These are phyloP conservation scores for Hibiscus tridactylites DNA, from an alignment of 345 rosid genomes.

Conservation along the genomic window DNA sequence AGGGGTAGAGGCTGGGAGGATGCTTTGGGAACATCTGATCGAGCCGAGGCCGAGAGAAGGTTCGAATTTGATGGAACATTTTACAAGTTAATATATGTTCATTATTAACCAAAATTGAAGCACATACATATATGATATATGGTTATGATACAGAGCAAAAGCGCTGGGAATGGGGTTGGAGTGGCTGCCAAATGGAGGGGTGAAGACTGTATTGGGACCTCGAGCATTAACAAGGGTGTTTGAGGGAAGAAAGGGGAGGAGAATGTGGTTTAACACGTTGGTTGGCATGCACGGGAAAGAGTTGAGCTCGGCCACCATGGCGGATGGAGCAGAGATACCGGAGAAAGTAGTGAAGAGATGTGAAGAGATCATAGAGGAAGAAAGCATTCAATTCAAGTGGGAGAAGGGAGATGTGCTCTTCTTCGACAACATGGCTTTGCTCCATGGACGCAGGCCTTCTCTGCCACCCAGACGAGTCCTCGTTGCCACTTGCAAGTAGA, in stretches of 20 bases:
- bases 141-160: constrained; percentile 24
- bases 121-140: background rate
- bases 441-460: constrained; percentile 65
- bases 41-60: constrained; percentile 42
- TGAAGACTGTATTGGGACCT: constrained; percentile 32
- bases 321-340: constrained; percentile 51
- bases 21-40: constrained; percentile 43
- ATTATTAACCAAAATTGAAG: background rate
- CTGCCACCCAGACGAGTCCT: constrained; percentile 49
- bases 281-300: constrained; percentile 64
- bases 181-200: constrained; percentile 49
- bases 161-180: constrained; percentile 52
- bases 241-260: constrained; percentile 56
- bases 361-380: constrained; percentile 57
- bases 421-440: constrained; percentile 53
- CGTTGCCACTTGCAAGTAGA: constrained; percentile 54
- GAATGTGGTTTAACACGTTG: constrained; percentile 64
- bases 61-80: background rate
- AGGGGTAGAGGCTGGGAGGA: constrained; percentile 70
- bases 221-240: constrained; percentile 42
- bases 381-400: constrained; percentile 70
- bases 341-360: constrained; percentile 41
- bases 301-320: constrained; percentile 46
- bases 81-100: background rate
- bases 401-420: constrained; percentile 58